phyloP scores from a whole-genome alignment of 208 protist species.

The Leishmania arabica region DNA sequence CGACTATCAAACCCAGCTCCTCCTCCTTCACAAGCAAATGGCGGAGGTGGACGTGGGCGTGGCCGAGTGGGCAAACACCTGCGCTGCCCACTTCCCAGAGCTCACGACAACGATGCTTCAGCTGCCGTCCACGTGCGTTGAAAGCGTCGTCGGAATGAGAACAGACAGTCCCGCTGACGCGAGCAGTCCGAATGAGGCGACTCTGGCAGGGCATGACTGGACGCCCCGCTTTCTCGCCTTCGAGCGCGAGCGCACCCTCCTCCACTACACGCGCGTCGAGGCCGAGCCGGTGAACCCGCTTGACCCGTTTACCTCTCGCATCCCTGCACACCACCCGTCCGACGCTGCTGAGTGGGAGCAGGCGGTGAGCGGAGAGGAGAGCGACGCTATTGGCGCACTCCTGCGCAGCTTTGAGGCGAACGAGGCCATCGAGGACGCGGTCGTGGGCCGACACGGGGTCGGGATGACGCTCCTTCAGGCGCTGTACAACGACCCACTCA shows the following conservation, averaged over 20 bases:
- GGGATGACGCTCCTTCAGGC: conserved; percentile 49
- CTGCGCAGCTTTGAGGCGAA: conserved; percentile 34
- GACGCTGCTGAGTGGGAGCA: conserved; percentile 11
- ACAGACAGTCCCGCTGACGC: conserved; percentile 6
- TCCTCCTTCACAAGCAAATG: conserved; percentile 40
- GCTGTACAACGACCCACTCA: conserved; percentile 57
- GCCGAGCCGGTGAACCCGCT: conserved; percentile 52
- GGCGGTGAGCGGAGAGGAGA: background rate
- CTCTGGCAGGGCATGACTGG: background rate
- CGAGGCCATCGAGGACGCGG: conserved; percentile 11
- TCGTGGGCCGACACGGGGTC: conserved; percentile 21
- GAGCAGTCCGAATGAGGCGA: background rate
- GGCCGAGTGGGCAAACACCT: conserved; percentile 53
- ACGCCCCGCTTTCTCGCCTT: conserved; percentile 46
- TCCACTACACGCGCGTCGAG: conserved; percentile 63
- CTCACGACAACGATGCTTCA: conserved; percentile 32
- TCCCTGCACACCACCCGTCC: conserved; percentile 3
- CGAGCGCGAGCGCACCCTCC: conserved; percentile 66
- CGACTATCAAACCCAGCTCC: conserved; percentile 32
- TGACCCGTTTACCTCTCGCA: conserved; percentile 32
- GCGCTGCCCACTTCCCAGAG: conserved; percentile 57
- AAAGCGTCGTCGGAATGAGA: conserved; percentile 14
- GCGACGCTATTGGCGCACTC: conserved; percentile 14
- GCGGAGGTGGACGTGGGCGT: conserved; percentile 49
- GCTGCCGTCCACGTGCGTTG: conserved; percentile 51